Conservation (phyloP, 2,329 filamentous ascomycete genomes). For the Diaporthe sp. region DNA sequence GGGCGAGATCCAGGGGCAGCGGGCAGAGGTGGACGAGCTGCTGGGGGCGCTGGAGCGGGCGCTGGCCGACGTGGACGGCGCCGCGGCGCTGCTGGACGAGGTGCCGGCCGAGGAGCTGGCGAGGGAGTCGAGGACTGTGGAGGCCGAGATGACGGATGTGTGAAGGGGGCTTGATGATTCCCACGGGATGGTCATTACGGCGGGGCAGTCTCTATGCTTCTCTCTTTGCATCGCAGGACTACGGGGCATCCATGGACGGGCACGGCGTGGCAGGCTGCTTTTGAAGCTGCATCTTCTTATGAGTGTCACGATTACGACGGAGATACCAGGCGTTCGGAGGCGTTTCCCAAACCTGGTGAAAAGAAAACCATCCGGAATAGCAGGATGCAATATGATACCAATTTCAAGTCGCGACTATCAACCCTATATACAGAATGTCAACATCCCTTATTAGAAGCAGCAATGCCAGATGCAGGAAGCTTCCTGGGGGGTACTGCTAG, state of each 20-base stretch:
- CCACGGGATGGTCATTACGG: no score
- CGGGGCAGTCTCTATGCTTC: neutral
- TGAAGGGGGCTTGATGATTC: slow-evolving; percentile 12
- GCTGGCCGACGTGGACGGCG: slow-evolving; percentile 68
- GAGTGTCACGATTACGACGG: slow-evolving; percentile 37
- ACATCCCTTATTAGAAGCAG: slow-evolving; percentile 9
- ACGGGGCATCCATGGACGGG: no score
- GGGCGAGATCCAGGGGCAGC: slow-evolving; percentile 66
- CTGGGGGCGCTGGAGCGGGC: slow-evolving; percentile 64
- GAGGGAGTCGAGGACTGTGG: slow-evolving; percentile 62
- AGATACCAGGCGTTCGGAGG: slow-evolving; percentile 41
- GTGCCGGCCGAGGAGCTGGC: slow-evolving; percentile 63
- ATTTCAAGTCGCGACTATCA: slow-evolving; percentile 32
- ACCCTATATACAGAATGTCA: slow-evolving; percentile 26
- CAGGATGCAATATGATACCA: slow-evolving; percentile 39
- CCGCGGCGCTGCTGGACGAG: slow-evolving; percentile 62
- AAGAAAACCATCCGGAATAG: neutral
- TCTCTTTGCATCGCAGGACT: neutral
- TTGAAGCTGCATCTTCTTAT: slow-evolving; percentile 12
- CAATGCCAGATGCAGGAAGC: neutral
- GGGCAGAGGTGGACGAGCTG: slow-evolving; percentile 67
- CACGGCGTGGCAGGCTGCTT: neutral
- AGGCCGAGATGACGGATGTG: slow-evolving; percentile 55
- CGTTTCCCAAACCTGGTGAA: slow-evolving; percentile 15
- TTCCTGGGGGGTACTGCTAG: neutral